phyloP scores from a whole-genome alignment of 148 eudicot genomes.

The Silene uniflora region DNA sequence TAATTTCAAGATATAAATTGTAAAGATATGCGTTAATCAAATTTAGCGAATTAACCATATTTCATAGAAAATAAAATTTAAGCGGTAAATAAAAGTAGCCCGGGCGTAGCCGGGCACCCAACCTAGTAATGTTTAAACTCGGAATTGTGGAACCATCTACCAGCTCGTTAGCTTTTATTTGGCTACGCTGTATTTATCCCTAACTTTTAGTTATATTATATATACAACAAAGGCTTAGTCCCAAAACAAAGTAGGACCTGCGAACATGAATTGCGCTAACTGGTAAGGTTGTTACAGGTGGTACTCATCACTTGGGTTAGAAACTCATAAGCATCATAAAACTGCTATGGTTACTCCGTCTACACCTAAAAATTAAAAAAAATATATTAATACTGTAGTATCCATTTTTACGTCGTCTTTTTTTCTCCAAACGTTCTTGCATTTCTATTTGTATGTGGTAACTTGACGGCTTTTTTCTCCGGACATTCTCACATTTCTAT shows the following conservation, averaged over 20 bases:
- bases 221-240: not conserved
- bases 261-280: not conserved
- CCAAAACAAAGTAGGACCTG: not conserved
- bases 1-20: too few species aligned
- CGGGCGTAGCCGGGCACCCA: too few species aligned
- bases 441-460: too few species aligned
- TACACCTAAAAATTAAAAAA: not conserved
- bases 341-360: not conserved
- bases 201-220: not conserved
- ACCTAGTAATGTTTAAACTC: not conserved
- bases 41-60: too few species aligned
- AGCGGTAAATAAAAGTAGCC: too few species aligned
- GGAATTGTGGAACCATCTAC: not conserved
- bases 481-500: too few species aligned
- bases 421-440: not conserved
- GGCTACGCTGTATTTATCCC: too few species aligned
- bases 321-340: too few species aligned
- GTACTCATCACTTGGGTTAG: not conserved
- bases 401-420: not conserved
- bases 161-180: not conserved
- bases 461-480: too few species aligned
- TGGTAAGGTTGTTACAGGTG: not conserved
- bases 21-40: too few species aligned
- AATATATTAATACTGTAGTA: too few species aligned
- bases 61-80: too few species aligned